Evolutionary conservation across 73 alveolate genomes (phyloP), one percentile per base, ranked within the genome.

Genomic region (Paramecium octaurelia): DNA sequence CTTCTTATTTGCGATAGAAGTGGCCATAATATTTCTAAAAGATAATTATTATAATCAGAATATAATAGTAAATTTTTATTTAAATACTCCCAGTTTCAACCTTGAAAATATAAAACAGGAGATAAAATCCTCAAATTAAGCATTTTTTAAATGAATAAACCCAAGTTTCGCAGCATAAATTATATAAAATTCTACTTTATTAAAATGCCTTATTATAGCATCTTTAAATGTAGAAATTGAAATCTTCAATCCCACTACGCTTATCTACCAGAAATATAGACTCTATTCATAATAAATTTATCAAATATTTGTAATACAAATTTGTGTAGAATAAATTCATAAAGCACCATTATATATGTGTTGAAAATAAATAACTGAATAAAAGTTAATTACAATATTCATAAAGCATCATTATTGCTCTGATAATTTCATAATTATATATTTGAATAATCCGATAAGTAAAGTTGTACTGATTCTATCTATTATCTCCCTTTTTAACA

Each of bases 1-100:
- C 75, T 46, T 80, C 46, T 48, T 80, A 80, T 48, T 80, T 10
- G 50, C 91, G 9, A 80, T 64, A 64, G 84, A 64, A n/a, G 84
- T 64, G 46, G 84, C 84, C 84, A 64, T 64, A 31, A 31, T 31
- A 64, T 40, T 64, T 64, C 10, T 11, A 31, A 64, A 64, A 27
- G 69, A 54, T 64, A 64, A 64, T 64, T 64, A 64, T 27, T 31
- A 64, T 54, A 54, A 64, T 31, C 84, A 64, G 84, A 64, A 64
- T 64, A 64, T 64, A 64, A 64, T 64, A 24, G 84, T 64, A 64
- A 64, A 64, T 54, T 54, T 54, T 54, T 54, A 54, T 54, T 54
- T 54, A 54, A 54, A 54, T 54, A 54, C 69, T 40, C 34, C 23
- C 69, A 16, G 35, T 7, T 54, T 54, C 23, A 20, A 54, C 6